Conservation (phyloP, 805 yeast species). For the Isabelozyma gotoi region DNA sequence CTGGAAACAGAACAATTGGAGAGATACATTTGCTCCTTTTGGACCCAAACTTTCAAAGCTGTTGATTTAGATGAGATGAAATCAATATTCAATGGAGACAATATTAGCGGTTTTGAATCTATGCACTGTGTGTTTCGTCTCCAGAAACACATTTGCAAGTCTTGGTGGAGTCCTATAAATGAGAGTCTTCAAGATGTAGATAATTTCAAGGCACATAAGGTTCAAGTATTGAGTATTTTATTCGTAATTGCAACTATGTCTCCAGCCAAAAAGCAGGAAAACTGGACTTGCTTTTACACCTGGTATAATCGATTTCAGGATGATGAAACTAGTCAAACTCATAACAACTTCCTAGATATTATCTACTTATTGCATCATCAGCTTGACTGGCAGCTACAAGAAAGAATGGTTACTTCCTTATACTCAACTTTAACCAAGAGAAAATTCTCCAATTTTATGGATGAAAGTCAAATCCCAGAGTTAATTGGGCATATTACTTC, state of each 20-base stretch:
- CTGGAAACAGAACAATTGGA: neutral
- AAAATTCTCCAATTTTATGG: constrained; percentile 36
- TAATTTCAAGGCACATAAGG: constrained; percentile 4
- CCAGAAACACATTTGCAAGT: constrained; percentile 7
- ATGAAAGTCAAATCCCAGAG: constrained; percentile 26
- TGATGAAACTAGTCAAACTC: constrained; percentile 14
- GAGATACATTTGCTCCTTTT: neutral
- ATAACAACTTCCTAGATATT: constrained; percentile 26
- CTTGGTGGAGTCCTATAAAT: constrained; percentile 28
- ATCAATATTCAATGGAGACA: constrained; percentile 1
- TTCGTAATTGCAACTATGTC: constrained; percentile 13
- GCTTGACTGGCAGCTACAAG: constrained; percentile 33
- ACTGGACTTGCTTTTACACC: constrained; percentile 26
- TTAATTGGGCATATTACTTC: constrained; percentile 20
- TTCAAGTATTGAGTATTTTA: constrained; percentile 15
- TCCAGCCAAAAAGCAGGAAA: constrained; percentile 7
- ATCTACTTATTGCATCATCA: constrained; percentile 23
- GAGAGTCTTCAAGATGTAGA: constrained; percentile 14
- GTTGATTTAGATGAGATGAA: constrained; percentile 13
- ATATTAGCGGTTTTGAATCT: constrained; percentile 15
- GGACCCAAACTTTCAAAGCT: constrained; percentile 8
- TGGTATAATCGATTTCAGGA: constrained; percentile 15
- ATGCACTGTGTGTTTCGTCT: constrained; percentile 18
- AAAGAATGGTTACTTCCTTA: constrained; percentile 26
- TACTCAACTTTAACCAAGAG: constrained; percentile 29